Conservation (phyloP, 257 asterid species). For the Craterostigma plantagineum region DNA sequence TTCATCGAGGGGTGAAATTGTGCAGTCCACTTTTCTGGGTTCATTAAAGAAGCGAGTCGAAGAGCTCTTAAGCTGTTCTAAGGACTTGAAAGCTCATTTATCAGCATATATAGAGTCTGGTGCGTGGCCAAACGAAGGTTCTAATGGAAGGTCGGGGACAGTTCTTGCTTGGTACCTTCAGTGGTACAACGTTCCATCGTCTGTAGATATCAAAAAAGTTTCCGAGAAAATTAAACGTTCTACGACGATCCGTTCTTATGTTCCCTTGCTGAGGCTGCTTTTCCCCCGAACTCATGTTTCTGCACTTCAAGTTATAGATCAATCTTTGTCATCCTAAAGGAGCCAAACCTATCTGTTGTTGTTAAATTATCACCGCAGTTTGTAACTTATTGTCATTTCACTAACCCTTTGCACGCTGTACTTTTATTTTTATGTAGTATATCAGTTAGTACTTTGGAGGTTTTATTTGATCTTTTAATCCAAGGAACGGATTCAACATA, state of each 20-base stretch:
- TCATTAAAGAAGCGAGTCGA: conserved; percentile 68
- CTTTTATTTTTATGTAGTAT: too few species aligned
- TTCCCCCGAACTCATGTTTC: conserved; percentile 54
- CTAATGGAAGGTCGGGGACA: conserved; percentile 12
- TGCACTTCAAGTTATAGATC: conserved; percentile 36
- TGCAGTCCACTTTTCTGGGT: conserved; percentile 74
- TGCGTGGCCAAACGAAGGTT: conserved; percentile 39
- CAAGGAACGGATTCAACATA: too few species aligned
- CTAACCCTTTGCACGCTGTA: too few species aligned
- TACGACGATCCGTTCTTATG: conserved; percentile 13
- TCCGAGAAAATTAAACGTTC: conserved; percentile 26
- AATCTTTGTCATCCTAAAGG: conserved; percentile 9
- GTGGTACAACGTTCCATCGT: conserved; percentile 61
- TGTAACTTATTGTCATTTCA: too few species aligned
- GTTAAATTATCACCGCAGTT: too few species aligned
- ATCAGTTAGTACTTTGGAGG: too few species aligned
- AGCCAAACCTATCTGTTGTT: too few species aligned
- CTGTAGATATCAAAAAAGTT: conserved; percentile 30
- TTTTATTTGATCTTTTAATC: too few species aligned
- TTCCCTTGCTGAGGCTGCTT: conserved; percentile 55
- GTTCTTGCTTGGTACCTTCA: conserved; percentile 71
- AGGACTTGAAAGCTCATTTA: conserved; percentile 16
- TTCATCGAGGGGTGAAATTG: conserved; percentile 35
- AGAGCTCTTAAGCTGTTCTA: conserved; percentile 29
- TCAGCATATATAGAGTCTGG: conserved; percentile 28